phyloP scores from a whole-genome alignment of 2,329 filamentous ascomycete species.

The Fusarium sp. region DNA sequence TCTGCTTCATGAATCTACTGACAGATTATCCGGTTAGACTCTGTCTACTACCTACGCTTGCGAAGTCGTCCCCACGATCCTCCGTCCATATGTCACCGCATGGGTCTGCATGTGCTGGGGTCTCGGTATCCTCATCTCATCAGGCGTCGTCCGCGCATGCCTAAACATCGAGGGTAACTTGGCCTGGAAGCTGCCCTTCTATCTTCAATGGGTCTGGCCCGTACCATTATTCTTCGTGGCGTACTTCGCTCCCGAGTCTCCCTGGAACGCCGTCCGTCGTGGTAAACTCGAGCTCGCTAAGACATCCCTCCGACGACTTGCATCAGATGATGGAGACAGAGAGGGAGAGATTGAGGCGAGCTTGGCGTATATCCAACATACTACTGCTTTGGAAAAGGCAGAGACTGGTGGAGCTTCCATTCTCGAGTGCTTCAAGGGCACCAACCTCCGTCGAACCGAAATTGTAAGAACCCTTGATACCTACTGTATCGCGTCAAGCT shows the following conservation, averaged over 20 bases:
- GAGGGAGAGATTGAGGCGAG: background rate
- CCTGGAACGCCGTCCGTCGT: slow-evolving; percentile 46
- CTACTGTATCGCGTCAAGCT: fast-evolving
- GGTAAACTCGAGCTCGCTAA: slow-evolving; percentile 38
- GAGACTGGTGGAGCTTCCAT: slow-evolving; percentile 46
- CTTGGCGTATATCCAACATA: background rate
- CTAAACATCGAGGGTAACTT: slow-evolving; percentile 47
- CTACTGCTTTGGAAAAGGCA: slow-evolving; percentile 47
- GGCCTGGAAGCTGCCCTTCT: slow-evolving; percentile 52
- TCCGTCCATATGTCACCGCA: slow-evolving; percentile 54
- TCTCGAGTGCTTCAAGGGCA: slow-evolving; percentile 57
- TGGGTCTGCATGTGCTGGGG: slow-evolving; percentile 58
- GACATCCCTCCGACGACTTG: background rate
- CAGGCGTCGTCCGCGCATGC: slow-evolving; percentile 52
- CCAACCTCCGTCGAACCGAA: slow-evolving; percentile 54
- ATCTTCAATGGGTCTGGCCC: slow-evolving; percentile 50
- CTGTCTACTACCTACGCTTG: slow-evolving; percentile 57
- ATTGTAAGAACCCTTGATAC: slow-evolving; percentile 38
- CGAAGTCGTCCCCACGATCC: slow-evolving; percentile 49
- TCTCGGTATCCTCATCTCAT: slow-evolving; percentile 55
- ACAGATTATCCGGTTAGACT: slow-evolving; percentile 36
- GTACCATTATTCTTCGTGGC: slow-evolving; percentile 42
- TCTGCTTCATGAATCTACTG: fast-evolving
- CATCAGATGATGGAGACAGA: background rate
- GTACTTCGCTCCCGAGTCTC: slow-evolving; percentile 45